Evolutionary conservation across 768 basidiomycete species (phyloP), one percentile per base, ranked within the genome.

Genomic region (Phanerochaete sordida): DNA sequence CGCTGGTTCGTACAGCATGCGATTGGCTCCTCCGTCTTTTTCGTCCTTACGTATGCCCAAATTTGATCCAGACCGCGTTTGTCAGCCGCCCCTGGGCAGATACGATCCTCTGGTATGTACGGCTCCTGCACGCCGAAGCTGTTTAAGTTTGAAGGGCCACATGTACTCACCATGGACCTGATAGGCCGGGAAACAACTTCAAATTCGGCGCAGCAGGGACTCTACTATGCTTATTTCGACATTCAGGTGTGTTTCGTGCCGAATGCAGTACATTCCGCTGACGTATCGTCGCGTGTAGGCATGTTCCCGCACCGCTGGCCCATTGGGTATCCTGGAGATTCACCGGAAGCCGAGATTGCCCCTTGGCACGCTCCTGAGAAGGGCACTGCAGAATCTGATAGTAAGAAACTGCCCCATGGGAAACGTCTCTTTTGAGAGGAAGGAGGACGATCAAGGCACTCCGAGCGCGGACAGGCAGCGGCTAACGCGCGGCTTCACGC

Each of bases 261-360:
- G 21, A 54, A 49, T 26, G 21, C 26, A 48, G 46, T 21, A 26
- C 19, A 43, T 16, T 11, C 19, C 19, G 39, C 39, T 43, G 39
- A 43, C 19, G 39, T 43, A 43, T 35, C 39, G 19, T 12, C 19
- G 4, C 21, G 23, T 53, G 27, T 35, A 30, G 35, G 51, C 27
- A 53, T 53, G 23, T 26, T 54, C 53, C 35, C 56, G 56, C 44
- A 57, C 28, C 19, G 23, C 39, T 46, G 28, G 44, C 31, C 44
- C 31, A 23, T 19, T 31, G 23, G 54, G n/a, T n/a, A 24, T n/a
- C n/a, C 44, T 31, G 44, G 56, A 45, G 60, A 61, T 61, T 61
- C 59, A 57, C 63, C 63, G 63, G 53, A 26, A 49, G 27, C 63
- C 63, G 63, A 64, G 49, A 48, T 64, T 64, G 55, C 26, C 49